A percentile compares a stretch with the other conserved stretches of the same genome.
phyloP scores from a whole-genome alignment of 805 yeast genomes.

The Ogataea methanolica region DNA sequence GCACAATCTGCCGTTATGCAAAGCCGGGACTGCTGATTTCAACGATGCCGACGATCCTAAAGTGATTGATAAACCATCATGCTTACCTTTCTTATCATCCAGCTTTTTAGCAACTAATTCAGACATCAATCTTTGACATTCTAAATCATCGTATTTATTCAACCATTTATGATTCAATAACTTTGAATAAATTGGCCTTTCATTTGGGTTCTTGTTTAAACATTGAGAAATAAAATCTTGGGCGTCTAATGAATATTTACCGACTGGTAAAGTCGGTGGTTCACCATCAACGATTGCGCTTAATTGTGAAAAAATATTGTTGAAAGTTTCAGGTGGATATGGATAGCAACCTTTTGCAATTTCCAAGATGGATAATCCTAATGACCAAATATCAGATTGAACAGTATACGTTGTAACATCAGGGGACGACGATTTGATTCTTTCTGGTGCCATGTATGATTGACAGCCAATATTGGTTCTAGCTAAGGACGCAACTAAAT shows the following conservation, averaged over 20 bases:
- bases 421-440: conserved; percentile 72
- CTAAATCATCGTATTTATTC: conserved; percentile 38
- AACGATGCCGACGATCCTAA: background rate
- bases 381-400: conserved; percentile 93
- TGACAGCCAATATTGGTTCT: conserved; percentile 97
- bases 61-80: conserved; percentile 18
- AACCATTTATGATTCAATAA: conserved; percentile 86
- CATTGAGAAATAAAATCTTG: conserved; percentile 74
- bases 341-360: conserved; percentile 90
- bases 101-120: conserved; percentile 32
- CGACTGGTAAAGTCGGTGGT: conserved; percentile 72
- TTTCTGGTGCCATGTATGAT: conserved; percentile 97
- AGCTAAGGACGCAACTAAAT: conserved; percentile 90
- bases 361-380: conserved; percentile 83
- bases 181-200: conserved; percentile 75
- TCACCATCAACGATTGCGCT: conserved; percentile 97
- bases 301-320: conserved; percentile 85
- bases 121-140: conserved; percentile 24
- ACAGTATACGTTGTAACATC: conserved; percentile 83
- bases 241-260: conserved; percentile 67
- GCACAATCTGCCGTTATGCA: conserved; percentile 15
- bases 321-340: conserved; percentile 92
- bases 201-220: conserved; percentile 72
- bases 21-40: conserved; percentile 14
- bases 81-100: conserved; percentile 27